Evolutionary conservation across 129 eudicot genomes (phyloP), one percentile per base, ranked within the genome.

Genomic region (Cynara cardunculus): DNA sequence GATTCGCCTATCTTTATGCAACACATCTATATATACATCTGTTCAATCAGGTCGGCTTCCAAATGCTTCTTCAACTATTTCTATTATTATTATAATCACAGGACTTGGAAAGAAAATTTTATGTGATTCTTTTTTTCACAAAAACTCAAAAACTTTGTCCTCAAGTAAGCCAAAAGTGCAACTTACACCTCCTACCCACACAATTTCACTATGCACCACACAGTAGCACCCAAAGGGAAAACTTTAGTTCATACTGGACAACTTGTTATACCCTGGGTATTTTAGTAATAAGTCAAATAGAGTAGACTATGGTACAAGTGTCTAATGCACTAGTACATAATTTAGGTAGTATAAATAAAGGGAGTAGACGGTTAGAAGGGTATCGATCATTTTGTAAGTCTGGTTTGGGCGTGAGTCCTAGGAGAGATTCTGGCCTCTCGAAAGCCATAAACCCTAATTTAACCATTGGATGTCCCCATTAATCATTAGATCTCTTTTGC

Each of bases 1-100:
- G 67, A 82, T 77, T 73, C 77, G 19, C 53, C 73, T 39, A 77
- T 46, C 86, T 77, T 83, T 83, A 61, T 59, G 78, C 69, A 28
- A 72, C 82, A 82, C 78, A 82, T 82, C 56, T 70, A 77, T 71
- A 70, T 64, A 62, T 77, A 76, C 76, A 56, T 77, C 72, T 77
- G 82, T 83, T 70, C 86, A 83, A 83, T 83, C 86, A 73, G 82
- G 82, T 83, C 82, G 86, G 78, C 69, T 83, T 77, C 86, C 25
- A 83, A 83, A 71, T 71, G 86, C 78, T 71, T 62, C 82, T 77
- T 46, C 74, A 27, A 37, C 53, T 22, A 26, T 7, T 35, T 34
- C 2, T 53, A 31, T 71, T 11, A 44, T 25, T 37, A 41, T 73
- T 44, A 77, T 68, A 4, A 75, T 59, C 14, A 9, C 12, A 75